A percentile compares a stretch with the other conserved stretches of the same genome.
These are phyloP conservation scores for Hemileccinum impolitum DNA, from an alignment of 768 basidiomycete genomes.

Conservation along the genomic window DNA sequence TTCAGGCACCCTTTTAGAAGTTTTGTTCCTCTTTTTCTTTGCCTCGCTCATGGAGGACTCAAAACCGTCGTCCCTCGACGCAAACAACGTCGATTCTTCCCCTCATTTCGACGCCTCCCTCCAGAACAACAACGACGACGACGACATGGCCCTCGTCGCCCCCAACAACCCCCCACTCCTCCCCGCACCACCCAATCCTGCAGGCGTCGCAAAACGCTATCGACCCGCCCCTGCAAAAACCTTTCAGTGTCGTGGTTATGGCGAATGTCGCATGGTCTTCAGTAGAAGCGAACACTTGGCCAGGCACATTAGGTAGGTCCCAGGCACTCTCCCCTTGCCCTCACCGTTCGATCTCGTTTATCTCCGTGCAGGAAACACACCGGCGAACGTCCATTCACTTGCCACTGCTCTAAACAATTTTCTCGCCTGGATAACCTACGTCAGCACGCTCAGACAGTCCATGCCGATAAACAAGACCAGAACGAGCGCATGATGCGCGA, in stretches of 20 bases:
- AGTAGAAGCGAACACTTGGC: slow-evolving; percentile 94
- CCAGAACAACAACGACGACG: not conserved
- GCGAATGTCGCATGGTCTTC: slow-evolving; percentile 96
- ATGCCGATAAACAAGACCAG: slow-evolving; percentile 87
- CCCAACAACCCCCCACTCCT: slow-evolving; percentile 19
- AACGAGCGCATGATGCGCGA: slow-evolving; percentile 93
- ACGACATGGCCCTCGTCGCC: slow-evolving; percentile 36
- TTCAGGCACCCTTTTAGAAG: slow-evolving; percentile 36
- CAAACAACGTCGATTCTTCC: slow-evolving; percentile 9
- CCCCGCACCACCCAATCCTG: slow-evolving; percentile 10
- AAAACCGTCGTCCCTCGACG: slow-evolving; percentile 29
- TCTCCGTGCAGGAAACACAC: slow-evolving; percentile 82
- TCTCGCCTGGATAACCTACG: slow-evolving; percentile 95
- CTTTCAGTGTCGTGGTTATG: slow-evolving; percentile 92
- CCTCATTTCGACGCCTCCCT: not conserved
- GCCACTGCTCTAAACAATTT: slow-evolving; percentile 94
- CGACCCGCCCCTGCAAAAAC: slow-evolving; percentile 87
- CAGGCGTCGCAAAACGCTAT: slow-evolving; percentile 55
- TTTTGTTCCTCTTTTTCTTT: slow-evolving; percentile 32
- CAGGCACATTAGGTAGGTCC: slow-evolving; percentile 84
- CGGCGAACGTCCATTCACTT: slow-evolving; percentile 93
- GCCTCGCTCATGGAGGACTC: slow-evolving; percentile 33
- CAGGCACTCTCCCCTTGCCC: slow-evolving; percentile 19
- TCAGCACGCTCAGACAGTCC: slow-evolving; percentile 96
- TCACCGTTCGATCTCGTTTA: slow-evolving; percentile 21